Evolutionary conservation across 2,329 filamentous ascomycete species (phyloP).

Genomic region (Teratosphaeria gauchensis): DNA sequence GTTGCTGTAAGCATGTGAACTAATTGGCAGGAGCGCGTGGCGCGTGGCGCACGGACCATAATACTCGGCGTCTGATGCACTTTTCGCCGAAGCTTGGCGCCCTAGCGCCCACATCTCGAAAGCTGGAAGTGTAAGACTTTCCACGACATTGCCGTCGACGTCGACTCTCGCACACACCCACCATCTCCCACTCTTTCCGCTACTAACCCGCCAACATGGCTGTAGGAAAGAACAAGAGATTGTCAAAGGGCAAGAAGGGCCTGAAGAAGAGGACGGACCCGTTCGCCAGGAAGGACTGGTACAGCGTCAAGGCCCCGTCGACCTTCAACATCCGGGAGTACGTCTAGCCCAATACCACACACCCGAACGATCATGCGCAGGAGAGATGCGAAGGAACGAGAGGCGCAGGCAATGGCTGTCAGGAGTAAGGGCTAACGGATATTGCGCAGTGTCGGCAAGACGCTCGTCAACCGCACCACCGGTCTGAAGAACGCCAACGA

Average conservation of each 20-base stretch:
- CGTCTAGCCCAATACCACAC: constrained; percentile 33
- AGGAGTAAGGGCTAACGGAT: not conserved
- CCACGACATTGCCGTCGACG: constrained; percentile 8
- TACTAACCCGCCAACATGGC: constrained; percentile 44
- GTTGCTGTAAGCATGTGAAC: not conserved
- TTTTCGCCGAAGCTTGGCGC: not conserved
- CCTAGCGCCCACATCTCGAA: not conserved
- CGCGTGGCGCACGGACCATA: not conserved
- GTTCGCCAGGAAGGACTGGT: constrained; percentile 98
- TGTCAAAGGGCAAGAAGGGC: constrained; percentile 99
- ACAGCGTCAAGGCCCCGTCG: constrained; percentile 93
- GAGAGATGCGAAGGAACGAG: not conserved
- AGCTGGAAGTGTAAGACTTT: not conserved
- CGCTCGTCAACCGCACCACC: constrained; percentile 96
- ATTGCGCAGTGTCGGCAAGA: constrained; percentile 84
- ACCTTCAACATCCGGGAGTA: constrained; percentile 97
- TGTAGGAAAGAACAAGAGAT: constrained; percentile 98
- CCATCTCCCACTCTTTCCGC: constrained; percentile 11
- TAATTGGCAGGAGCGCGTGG: not conserved
- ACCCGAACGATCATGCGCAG: not conserved
- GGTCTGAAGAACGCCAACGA: constrained; percentile 99
- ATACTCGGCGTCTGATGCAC: not conserved
- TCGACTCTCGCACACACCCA: constrained; percentile 2
- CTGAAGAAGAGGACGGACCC: constrained; percentile 99
- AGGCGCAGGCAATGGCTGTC: not conserved